These are phyloP conservation scores for Xerocomus nothofagi DNA, from an alignment of 1,284 basidiomycete species.

Conservation along the genomic window DNA sequence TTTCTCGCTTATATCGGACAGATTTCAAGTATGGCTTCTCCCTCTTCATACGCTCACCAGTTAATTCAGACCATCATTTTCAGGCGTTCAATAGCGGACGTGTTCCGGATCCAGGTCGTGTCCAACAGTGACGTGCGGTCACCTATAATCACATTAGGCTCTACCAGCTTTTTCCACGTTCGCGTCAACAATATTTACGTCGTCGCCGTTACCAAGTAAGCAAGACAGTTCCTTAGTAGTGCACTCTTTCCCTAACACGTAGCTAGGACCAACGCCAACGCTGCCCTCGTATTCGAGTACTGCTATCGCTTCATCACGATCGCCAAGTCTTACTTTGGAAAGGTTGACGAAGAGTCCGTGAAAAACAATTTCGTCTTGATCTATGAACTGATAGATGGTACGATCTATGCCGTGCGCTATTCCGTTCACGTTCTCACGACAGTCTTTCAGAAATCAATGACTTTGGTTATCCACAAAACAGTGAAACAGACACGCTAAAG, in stretches of 20 bases:
- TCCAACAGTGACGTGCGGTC: slow-evolving; percentile 96
- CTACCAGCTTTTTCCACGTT: slow-evolving; percentile 97
- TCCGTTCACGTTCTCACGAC: neutral
- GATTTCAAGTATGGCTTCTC: slow-evolving; percentile 81
- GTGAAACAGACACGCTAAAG: slow-evolving; percentile 96
- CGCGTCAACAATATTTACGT: slow-evolving; percentile 93
- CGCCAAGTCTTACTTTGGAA: slow-evolving; percentile 93
- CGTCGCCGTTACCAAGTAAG: slow-evolving; percentile 92
- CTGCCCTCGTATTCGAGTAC: slow-evolving; percentile 97
- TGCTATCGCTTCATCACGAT: slow-evolving; percentile 95
- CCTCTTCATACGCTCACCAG: neutral
- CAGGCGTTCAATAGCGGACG: slow-evolving; percentile 96
- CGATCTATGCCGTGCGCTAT: slow-evolving; percentile 18
- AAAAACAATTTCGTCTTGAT: slow-evolving; percentile 99
- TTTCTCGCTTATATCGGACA: slow-evolving; percentile 88
- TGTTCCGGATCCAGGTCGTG: slow-evolving; percentile 97
- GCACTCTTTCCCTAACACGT: neutral
- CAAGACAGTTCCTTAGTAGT: slow-evolving; percentile 2
- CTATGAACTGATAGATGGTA: slow-evolving; percentile 94
- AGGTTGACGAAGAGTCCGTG: slow-evolving; percentile 95
- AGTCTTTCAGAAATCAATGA: slow-evolving; percentile 84
- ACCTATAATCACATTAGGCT: slow-evolving; percentile 96
- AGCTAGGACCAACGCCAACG: slow-evolving; percentile 91
- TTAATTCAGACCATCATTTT: neutral
- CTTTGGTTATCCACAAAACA: slow-evolving; percentile 99